Base-by-base conservation (phyloP, 1,284 basidiomycete species). In the Cryptococcus neoformans region DNA sequence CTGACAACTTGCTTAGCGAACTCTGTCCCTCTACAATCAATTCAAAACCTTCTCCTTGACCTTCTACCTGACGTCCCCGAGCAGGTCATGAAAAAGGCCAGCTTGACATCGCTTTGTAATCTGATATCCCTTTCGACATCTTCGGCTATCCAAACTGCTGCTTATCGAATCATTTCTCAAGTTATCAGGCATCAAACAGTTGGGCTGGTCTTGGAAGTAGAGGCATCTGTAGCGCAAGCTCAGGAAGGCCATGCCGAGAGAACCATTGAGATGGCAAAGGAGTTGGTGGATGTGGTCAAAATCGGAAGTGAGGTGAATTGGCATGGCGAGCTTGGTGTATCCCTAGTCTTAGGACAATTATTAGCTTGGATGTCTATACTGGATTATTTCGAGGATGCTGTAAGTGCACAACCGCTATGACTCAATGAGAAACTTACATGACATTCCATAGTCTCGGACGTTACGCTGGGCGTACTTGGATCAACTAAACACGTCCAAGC, bases 361-460 rank as follows among this genome's bases (percentile, higher is more conserved):
- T 81, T 98, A 4, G 83, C 83, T 7, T 99, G 95, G 95, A 89
- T 97, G 84, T 79, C 92, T 4, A 70, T 88, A 0, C 88, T 98
- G 63, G 90, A 95, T 68, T 83, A 91, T 57, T 98, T 99, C 75
- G 81, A 82, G 38, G 85, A 90, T 70, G 88, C 92, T 8, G 92
- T 28, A 28, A 28, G 28, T 94, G 70, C 64, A 88, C 68, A 36
- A 7, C 8, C 37, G 38, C 45, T 4, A 49, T 36, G 17, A 38
- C 41, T 38, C 1, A 40, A 17, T 38, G 41, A 45, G 10, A 42
- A 56, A 14, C 53, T 58, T 16, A 50, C 12, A 12, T 49, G 39
- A 44, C 7, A 14, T 17, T 48, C 9, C n/a, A 37, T 21, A 75
- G 67, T 77, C 75, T 8, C 68, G 71, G 6, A 73, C 70, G 0